These are phyloP conservation scores for Solanum rostratum DNA, from an alignment of 257 asterid genomes.

Conservation along the genomic window DNA sequence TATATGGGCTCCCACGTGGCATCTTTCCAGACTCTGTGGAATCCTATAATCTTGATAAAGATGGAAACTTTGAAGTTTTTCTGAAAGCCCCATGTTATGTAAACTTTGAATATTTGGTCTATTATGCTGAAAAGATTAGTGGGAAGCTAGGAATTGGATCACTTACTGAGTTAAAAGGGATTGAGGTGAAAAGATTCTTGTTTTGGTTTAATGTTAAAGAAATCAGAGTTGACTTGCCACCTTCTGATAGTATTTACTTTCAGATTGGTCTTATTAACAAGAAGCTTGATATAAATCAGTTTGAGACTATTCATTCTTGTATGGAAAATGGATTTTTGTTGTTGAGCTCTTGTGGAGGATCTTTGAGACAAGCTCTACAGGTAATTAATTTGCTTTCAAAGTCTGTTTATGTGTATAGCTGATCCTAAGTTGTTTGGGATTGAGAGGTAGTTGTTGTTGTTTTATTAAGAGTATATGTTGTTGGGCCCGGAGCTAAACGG, in stretches of 20 bases:
- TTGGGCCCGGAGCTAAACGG: background rate
- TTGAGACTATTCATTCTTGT: conserved; percentile 67
- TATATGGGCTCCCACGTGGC: conserved; percentile 75
- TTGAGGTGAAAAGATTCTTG: conserved; percentile 64
- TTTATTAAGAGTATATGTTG: background rate
- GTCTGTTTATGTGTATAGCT: background rate
- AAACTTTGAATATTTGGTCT: conserved; percentile 69
- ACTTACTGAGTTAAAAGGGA: conserved; percentile 54
- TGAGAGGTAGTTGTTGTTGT: background rate
- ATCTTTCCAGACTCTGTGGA: conserved; percentile 74
- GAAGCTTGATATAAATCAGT: conserved; percentile 73
- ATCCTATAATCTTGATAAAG: conserved; percentile 54
- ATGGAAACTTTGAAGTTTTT: conserved; percentile 62
- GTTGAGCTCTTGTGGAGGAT: conserved; percentile 3
- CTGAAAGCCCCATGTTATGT: conserved; percentile 65
- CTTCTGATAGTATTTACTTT: conserved; percentile 63
- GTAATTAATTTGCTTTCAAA: conserved; percentile 16
- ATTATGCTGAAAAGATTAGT: conserved; percentile 58
- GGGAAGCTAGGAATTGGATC: conserved; percentile 71
- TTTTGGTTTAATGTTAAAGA: conserved; percentile 86
- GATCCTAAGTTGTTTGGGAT: background rate
- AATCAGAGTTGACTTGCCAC: conserved; percentile 83
- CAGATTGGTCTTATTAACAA: conserved; percentile 78
- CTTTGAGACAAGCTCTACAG: conserved; percentile 37
- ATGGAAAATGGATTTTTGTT: conserved; percentile 25